Base-by-base conservation (phyloP, 805 yeast genomes). In the Zygosaccharomyces lentus region DNA sequence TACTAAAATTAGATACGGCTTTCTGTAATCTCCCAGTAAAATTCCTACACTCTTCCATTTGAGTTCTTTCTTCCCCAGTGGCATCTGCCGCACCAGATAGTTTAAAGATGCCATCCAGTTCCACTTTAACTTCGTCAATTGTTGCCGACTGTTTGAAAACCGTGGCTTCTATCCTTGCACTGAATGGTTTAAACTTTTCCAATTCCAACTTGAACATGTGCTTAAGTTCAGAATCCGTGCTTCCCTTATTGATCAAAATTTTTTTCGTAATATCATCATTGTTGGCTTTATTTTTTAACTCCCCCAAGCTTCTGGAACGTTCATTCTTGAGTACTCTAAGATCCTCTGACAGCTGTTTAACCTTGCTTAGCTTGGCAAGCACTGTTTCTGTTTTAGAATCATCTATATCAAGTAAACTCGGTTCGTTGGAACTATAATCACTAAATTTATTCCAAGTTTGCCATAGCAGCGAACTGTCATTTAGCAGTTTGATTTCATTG, bases 181-280 rank as follows among this genome's bases (percentile, higher is more conserved):
- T 80, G 52, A 78, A 80, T 0, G 84, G 83, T 30, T 76, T 77
- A 64, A 88, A 91, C 64, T 91, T 91, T 41, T 74, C 77, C 51
- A 91, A 68, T 61, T 88, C 96, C 47, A 77, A 75, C 13, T 80
- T 76, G 60, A 90, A 89, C 10, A 84, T 61, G 8, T 74, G 69
- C 52, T 73, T 74, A 48, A 80, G 71, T 47, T 83, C 89, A 37
- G 76, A 72, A 6, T 78, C 79, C 4, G 79, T 68, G 31, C 74
- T 75, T 36, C 77, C 74, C 49, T 77, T 79, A 59, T 86, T 83
- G 52, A 82, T 69, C 7, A 91, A 76, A 26, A 91, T 71, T 9
- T 82, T 70, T 43, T 83, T 81, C 0, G 96, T 83, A 41, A 89
- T 87, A 60, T 91, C 97, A 66, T 91, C 98, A 10, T 75, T 72